These are phyloP conservation scores for Floccularia luteovirens DNA, from an alignment of 768 basidiomycete genomes.

Conservation along the genomic window DNA sequence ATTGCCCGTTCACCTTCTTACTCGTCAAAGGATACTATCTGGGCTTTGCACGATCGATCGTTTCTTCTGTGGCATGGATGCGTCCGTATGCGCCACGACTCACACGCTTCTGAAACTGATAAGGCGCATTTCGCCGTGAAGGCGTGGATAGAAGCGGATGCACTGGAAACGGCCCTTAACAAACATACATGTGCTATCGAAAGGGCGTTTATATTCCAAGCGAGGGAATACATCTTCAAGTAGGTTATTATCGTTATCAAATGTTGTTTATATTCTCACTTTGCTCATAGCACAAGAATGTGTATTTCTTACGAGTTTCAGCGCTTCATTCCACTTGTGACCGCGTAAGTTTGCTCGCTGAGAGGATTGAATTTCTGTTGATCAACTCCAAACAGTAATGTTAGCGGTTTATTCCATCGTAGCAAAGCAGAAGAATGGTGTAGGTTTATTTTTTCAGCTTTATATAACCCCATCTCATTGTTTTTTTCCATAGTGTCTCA, in stretches of 20 bases:
- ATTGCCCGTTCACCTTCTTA: constrained; percentile 26
- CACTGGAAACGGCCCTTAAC: constrained; percentile 54
- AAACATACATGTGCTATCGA: constrained; percentile 62
- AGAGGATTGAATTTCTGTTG: not conserved
- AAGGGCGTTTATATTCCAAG: constrained; percentile 59
- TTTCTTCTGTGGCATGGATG: constrained; percentile 73
- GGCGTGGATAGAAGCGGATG: constrained; percentile 67
- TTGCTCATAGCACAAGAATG: constrained; percentile 48
- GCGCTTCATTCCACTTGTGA: constrained; percentile 52
- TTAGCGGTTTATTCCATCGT: constrained; percentile 39
- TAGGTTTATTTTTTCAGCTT: constrained; percentile 26
- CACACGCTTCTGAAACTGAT: constrained; percentile 31
- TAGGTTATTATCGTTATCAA: constrained; percentile 34
- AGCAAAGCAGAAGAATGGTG: constrained; percentile 62
- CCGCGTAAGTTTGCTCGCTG: constrained; percentile 29
- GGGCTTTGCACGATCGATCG: constrained; percentile 66
- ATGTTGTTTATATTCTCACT: too few species aligned
- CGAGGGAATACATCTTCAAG: constrained; percentile 75
- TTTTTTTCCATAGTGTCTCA: constrained; percentile 39
- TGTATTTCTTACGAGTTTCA: constrained; percentile 65
- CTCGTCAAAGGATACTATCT: constrained; percentile 58
- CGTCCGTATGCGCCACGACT: constrained; percentile 46
- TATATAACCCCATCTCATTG: not conserved
- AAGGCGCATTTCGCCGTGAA: constrained; percentile 57
- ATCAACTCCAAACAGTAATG: constrained; percentile 22